Percentiles rank a stretch among this genome's conserved stretches.
phyloP scores from a whole-genome alignment of 2,329 filamentous ascomycete species.

The Nectriaceae sp. region DNA sequence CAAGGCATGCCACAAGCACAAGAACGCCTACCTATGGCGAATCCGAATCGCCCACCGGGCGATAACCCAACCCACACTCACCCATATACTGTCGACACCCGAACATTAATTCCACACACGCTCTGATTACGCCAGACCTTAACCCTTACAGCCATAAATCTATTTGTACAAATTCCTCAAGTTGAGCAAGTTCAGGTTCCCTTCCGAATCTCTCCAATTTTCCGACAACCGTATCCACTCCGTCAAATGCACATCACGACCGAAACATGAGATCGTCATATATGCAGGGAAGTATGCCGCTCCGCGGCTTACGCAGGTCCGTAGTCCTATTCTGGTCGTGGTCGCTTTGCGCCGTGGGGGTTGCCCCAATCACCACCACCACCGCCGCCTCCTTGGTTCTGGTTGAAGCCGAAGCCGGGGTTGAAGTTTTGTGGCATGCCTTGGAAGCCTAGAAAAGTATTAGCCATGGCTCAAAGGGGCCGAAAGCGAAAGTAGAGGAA shows the following conservation, averaged over 20 bases:
- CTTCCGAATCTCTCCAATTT: no score
- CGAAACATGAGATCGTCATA: constrained; percentile 2
- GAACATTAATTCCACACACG: constrained; percentile 13
- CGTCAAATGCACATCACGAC: no score
- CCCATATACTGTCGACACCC: no score
- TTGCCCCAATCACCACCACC: constrained; percentile 69
- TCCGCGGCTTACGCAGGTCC: no score
- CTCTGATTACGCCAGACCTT: constrained; percentile 27
- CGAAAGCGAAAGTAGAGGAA: no score
- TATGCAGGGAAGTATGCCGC: no score
- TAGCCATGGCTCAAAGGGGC: constrained; percentile 14
- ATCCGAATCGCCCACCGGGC: no score
- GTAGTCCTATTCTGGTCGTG: constrained; percentile 64
- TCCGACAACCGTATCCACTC: no score
- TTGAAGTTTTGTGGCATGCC: constrained; percentile 72
- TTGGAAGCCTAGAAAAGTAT: constrained; percentile 57
- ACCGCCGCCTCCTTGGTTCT: constrained; percentile 37
- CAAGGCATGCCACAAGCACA: no score
- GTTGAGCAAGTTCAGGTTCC: constrained; percentile 12
- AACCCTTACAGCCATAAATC: constrained; percentile 26
- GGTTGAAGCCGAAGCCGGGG: constrained; percentile 66
- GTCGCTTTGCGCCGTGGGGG: constrained; percentile 78
- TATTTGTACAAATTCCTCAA: no score
- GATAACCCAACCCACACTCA: no score
- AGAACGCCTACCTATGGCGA: no score